phyloP scores from a whole-genome alignment of 208 protist species.

The Leishmania major region DNA sequence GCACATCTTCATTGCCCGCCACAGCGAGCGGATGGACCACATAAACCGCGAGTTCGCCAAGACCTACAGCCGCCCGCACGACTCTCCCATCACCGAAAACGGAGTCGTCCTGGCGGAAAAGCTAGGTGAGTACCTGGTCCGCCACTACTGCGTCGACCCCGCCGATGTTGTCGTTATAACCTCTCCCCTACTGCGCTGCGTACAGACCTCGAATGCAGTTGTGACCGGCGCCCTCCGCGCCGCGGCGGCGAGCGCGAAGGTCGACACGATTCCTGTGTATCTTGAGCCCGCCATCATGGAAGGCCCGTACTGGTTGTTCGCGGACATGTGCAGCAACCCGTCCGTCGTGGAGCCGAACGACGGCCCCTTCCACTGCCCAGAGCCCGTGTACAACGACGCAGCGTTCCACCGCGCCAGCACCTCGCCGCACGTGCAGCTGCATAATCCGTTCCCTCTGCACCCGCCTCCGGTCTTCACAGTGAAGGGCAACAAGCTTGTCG shows the following conservation, averaged over 20 bases:
- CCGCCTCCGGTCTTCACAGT: conserved; percentile 30
- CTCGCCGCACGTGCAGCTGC: conserved; percentile 34
- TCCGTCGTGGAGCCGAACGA: conserved; percentile 17
- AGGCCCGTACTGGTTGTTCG: conserved; percentile 45
- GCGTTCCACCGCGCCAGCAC: conserved; percentile 32
- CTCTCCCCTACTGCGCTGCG: conserved; percentile 55
- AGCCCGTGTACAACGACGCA: conserved; percentile 38
- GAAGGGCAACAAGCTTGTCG: conserved; percentile 29
- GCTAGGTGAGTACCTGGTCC: conserved; percentile 42
- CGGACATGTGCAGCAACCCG: conserved; percentile 47
- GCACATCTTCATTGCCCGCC: conserved; percentile 50
- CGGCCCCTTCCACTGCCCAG: conserved; percentile 32
- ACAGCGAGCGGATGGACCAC: conserved; percentile 63
- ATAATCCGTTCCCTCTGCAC: conserved; percentile 41
- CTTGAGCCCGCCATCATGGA: conserved; percentile 52
- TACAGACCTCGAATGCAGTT: conserved; percentile 56
- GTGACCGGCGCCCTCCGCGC: conserved; percentile 32
- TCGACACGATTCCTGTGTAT: conserved; percentile 34
- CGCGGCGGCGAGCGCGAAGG: neutral
- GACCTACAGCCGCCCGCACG: conserved; percentile 46
- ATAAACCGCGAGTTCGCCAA: conserved; percentile 37
- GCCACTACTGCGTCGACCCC: conserved; percentile 24
- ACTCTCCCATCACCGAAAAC: conserved; percentile 59
- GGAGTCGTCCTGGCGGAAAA: conserved; percentile 50
- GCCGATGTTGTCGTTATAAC: conserved; percentile 33